Evolutionary conservation across 2,329 filamentous ascomycete species (phyloP), one percentile per base, ranked within the genome.

Genomic region (Rutstroemia sp.): DNA sequence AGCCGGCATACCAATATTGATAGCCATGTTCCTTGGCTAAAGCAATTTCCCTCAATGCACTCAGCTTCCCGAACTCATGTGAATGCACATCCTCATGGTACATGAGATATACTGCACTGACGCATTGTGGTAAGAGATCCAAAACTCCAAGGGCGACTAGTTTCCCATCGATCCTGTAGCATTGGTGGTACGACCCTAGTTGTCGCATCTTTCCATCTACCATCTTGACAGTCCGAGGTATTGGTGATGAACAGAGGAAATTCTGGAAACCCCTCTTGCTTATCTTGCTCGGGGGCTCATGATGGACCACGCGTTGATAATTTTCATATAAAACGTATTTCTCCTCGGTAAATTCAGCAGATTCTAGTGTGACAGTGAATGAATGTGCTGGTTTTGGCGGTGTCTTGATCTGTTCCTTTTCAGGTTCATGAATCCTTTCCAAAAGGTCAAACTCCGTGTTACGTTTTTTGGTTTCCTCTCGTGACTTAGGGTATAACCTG

Each of bases 31-130:
- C 88, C 2, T 78, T 72, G 0, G 88, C 86, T 27, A 94, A 70
- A 0, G 83, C 76, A 59, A 89, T 87, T 70, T 94, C 89, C 59
- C 85, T 75, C 59, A 92, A 69, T 1, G 88, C 89, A 38, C 86
- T 85, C 5, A 92, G 71, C 70, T 92, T 94, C 1, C 89, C 89
- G 30, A 89, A 86, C 23, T 79, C 79, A 72, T 81, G 85, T 56
- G 78, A 76, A 63, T 87, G 82, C 53, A 90, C 82, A 61, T 87
- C 87, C 65, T 86, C 83, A 65, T 92, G 81, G 66, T 94, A 94
- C 59, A 94, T 73, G 67, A 94, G 90, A 72, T 94, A 94, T 10
- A 94, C 89, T 4, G 86, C 86, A 64, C 88, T 92, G 50, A 94
- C 86, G 62, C 82, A 85, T 57, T 89, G 76, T 0, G 89, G 89